phyloP scores from a whole-genome alignment of 116 monocot genomes.

The Iris pallida region DNA sequence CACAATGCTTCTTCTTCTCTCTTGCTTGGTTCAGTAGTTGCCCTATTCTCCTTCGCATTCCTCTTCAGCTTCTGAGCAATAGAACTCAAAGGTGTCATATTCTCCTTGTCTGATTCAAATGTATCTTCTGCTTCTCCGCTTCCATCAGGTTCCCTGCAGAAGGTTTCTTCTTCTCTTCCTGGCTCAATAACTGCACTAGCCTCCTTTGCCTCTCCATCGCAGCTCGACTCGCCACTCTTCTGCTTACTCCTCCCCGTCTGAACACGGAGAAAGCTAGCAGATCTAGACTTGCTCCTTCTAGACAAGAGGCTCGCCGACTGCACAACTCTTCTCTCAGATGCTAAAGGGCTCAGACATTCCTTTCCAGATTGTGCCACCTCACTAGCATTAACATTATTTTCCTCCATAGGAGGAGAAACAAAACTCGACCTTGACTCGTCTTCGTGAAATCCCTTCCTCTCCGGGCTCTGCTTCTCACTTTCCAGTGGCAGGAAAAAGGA shows the following conservation, averaged over 20 bases:
- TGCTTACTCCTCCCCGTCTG: conserved; percentile 27
- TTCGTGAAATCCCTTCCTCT: neutral
- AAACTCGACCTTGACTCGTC: neutral
- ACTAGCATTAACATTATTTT: neutral
- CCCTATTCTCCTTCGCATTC: neutral
- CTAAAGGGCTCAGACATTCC: too few relatives aligned
- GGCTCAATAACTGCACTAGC: neutral
- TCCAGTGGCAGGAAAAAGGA: conserved; percentile 1
- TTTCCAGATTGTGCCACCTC: neutral
- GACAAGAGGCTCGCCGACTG: conserved; percentile 50
- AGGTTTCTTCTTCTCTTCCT: conserved; percentile 12
- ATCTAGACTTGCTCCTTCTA: conserved; percentile 64
- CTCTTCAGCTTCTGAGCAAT: neutral
- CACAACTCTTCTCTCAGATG: conserved; percentile 6
- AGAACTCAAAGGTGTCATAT: conserved; percentile 16
- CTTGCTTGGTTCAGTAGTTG: neutral
- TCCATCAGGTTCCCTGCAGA: conserved; percentile 12
- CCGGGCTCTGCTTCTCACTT: neutral
- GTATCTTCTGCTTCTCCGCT: conserved; percentile 6
- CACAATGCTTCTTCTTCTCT: neutral
- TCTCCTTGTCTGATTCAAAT: conserved; percentile 25
- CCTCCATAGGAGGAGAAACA: neutral
- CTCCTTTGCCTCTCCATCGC: neutral
- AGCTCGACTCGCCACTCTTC: neutral
- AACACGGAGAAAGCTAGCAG: conserved; percentile 45